phyloP scores from a whole-genome alignment of 805 yeast species.

The Cyberlindnera subsufficiens region DNA sequence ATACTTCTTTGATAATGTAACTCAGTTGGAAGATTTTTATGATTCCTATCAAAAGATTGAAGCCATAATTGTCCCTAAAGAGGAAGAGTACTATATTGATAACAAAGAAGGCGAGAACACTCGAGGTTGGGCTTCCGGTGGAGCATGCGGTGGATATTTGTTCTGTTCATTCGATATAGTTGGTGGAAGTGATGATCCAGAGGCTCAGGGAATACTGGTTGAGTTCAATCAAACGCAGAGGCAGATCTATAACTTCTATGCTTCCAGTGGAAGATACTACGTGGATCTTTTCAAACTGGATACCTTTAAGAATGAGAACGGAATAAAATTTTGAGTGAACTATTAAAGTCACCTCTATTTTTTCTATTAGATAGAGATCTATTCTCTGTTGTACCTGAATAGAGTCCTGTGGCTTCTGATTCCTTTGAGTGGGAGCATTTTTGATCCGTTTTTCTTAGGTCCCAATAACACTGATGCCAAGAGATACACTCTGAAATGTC shows the following conservation, averaged over 20 bases:
- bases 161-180: constrained; percentile 56
- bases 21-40: constrained; percentile 29
- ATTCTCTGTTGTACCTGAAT: too few species aligned
- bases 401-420: too few species aligned
- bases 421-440: too few species aligned
- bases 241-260: constrained; percentile 28
- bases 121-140: constrained; percentile 40
- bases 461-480: too few species aligned
- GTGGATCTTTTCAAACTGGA: constrained; percentile 4
- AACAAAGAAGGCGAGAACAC: constrained; percentile 37
- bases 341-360: too few species aligned
- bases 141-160: constrained; percentile 41
- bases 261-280: constrained; percentile 18
- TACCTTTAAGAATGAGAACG: background rate
- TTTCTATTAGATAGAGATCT: too few species aligned
- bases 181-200: constrained; percentile 29
- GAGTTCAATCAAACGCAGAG: constrained; percentile 13
- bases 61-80: constrained; percentile 45
- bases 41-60: constrained; percentile 33
- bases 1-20: constrained; percentile 6
- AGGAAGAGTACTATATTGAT: constrained; percentile 28
- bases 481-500: too few species aligned
- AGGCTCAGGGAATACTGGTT: constrained; percentile 17
- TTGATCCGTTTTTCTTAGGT: too few species aligned
- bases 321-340: too few species aligned